These are phyloP conservation scores for Cystobasidium slooffiae DNA, from an alignment of 1,284 basidiomycete species.

Conservation along the genomic window DNA sequence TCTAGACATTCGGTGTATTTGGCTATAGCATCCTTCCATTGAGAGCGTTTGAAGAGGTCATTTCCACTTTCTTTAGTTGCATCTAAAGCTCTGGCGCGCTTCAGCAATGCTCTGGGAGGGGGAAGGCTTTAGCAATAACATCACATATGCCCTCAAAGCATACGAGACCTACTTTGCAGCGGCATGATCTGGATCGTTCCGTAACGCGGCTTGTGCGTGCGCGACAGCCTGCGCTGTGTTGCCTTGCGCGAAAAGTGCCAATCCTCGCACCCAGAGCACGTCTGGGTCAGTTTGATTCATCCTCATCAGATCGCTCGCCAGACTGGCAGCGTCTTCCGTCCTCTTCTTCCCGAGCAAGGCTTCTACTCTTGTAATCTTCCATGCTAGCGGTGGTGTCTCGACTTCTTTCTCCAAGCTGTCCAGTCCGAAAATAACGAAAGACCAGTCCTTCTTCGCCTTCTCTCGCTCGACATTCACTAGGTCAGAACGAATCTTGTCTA, in stretches of 20 bases:
- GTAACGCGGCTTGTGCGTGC: conserved; percentile 73
- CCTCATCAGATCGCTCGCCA: conserved; percentile 40
- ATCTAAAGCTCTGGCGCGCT: conserved; percentile 77
- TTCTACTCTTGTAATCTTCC: conserved; percentile 78
- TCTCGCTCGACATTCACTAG: conserved; percentile 65
- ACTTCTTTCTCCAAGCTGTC: conserved; percentile 68
- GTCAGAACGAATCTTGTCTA: conserved; percentile 41
- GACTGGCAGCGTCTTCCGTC: conserved; percentile 66
- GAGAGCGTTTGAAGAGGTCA: conserved; percentile 69
- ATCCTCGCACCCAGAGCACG: conserved; percentile 75
- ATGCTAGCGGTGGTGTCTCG: conserved; percentile 71
- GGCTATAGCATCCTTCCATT: conserved; percentile 67
- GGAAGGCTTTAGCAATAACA: background rate
- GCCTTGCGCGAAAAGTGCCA: conserved; percentile 75
- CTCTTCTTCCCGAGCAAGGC: conserved; percentile 71
- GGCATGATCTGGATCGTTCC: conserved; percentile 76
- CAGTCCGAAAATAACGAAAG: conserved; percentile 52
- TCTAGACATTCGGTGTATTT: conserved; percentile 74
- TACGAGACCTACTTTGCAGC: conserved; percentile 62
- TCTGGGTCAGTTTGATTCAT: conserved; percentile 75
- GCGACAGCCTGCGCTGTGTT: conserved; percentile 71
- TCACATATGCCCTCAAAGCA: background rate
- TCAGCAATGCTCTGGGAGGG: conserved; percentile 63
- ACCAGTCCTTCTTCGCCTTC: conserved; percentile 60
- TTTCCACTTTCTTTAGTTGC: conserved; percentile 84